A percentile compares a stretch with the other conserved stretches of the same genome.
phyloP scores from a whole-genome alignment of 306 rosid genomes.

The Castanopsis chinensis region DNA sequence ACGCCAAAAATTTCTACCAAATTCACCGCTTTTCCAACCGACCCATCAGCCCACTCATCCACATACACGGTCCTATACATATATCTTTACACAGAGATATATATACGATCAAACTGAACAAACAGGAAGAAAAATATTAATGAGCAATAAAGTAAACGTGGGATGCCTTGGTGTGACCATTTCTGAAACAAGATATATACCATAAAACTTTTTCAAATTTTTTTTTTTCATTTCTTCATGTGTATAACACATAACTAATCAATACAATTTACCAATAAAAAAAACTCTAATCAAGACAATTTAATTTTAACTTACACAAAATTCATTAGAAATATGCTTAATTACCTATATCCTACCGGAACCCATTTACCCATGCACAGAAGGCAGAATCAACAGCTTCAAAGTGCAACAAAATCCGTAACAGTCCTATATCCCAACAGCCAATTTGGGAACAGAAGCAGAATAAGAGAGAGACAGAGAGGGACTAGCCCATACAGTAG shows the following conservation, averaged over 20 bases:
- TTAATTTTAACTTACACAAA: neutral
- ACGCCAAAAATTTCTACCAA: neutral
- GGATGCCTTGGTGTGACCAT: too few species aligned
- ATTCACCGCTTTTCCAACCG: neutral
- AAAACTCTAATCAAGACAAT: too few species aligned
- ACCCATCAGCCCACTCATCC: neutral
- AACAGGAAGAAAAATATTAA: too few species aligned
- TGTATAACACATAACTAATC: too few species aligned
- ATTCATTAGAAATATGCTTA: neutral
- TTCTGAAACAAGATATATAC: too few species aligned
- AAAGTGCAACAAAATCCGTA: conserved; percentile 82
- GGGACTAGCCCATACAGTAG: neutral
- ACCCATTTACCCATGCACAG: conserved; percentile 85
- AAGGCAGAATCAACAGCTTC: conserved; percentile 99
- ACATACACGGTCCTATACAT: too few species aligned
- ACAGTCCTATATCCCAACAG: neutral
- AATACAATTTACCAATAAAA: too few species aligned
- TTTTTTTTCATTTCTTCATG: too few species aligned
- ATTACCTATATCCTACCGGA: conserved; percentile 86
- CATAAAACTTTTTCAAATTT: too few species aligned
- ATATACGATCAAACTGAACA: too few species aligned
- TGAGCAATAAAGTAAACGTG: too few species aligned
- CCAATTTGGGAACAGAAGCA: neutral
- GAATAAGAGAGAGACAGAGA: neutral
- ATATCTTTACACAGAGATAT: too few species aligned